These are phyloP conservation scores for Stygiomarasmius scandens DNA, from an alignment of 1,284 basidiomycete species.

Conservation along the genomic window DNA sequence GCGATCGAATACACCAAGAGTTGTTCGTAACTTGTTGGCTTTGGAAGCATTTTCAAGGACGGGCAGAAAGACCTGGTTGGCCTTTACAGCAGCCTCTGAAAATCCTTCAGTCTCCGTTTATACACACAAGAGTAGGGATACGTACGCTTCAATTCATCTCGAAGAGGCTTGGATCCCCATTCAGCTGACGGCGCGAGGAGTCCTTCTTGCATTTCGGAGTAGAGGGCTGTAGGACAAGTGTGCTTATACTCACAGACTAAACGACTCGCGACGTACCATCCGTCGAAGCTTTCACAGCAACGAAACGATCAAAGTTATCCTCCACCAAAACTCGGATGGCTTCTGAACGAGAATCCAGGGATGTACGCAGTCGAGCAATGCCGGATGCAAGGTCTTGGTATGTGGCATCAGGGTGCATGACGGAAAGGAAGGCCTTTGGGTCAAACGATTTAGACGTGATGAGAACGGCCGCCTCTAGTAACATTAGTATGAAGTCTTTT, in stretches of 20 bases:
- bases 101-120: slow-evolving; percentile 12
- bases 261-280: slow-evolving; percentile 76
- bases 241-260: slow-evolving; percentile 6
- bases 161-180: slow-evolving; percentile 82
- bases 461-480: slow-evolving; percentile 75
- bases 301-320: slow-evolving; percentile 98
- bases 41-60: slow-evolving; percentile 96
- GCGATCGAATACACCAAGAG: slow-evolving; percentile 93
- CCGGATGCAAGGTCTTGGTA: slow-evolving; percentile 88
- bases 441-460: slow-evolving; percentile 95
- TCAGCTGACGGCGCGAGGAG: slow-evolving; percentile 79
- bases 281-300: slow-evolving; percentile 95
- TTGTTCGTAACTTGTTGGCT: slow-evolving; percentile 90
- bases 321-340: slow-evolving; percentile 95
- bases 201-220: slow-evolving; percentile 92
- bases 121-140: slow-evolving; percentile 4
- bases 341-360: slow-evolving; percentile 88
- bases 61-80: slow-evolving; percentile 95
- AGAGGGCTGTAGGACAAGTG: slow-evolving; percentile 61
- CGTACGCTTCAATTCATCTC: slow-evolving; percentile 84
- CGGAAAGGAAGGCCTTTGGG: slow-evolving; percentile 90
- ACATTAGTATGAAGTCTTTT: slow-evolving; percentile 4
- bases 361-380: slow-evolving; percentile 69
- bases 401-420: slow-evolving; percentile 93
- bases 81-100: slow-evolving; percentile 83